A percentile compares a stretch with the other conserved stretches of the same genome.
Conservation (phyloP, 2,329 filamentous ascomycete species). For the Talaromyces sp. region DNA sequence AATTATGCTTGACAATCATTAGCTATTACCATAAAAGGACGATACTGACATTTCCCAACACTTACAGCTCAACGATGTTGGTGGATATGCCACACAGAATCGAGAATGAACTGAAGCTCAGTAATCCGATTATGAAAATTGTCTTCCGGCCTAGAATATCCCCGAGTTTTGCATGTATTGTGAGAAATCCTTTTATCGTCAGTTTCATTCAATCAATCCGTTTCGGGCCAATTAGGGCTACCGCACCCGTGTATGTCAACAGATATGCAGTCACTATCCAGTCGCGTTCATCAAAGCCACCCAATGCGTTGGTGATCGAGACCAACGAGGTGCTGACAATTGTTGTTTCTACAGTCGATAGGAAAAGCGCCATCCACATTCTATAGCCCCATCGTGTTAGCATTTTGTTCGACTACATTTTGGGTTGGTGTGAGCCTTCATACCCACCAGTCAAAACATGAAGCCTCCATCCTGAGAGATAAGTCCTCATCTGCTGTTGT, state of each 20-base stretch:
- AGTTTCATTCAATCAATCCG: background rate
- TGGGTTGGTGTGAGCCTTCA: background rate
- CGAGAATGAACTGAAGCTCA: slow-evolving; percentile 42
- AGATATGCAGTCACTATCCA: slow-evolving; percentile 52
- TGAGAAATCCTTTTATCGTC: slow-evolving; percentile 32
- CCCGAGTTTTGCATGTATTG: slow-evolving; percentile 45
- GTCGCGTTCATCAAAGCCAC: slow-evolving; percentile 34
- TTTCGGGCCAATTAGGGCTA: background rate
- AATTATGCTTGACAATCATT: slow-evolving; percentile 20
- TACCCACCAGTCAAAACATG: background rate
- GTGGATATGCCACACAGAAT: slow-evolving; percentile 38
- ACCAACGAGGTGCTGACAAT: slow-evolving; percentile 53
- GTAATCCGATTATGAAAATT: slow-evolving; percentile 35
- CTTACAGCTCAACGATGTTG: slow-evolving; percentile 31
- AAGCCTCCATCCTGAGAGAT: slow-evolving; percentile 5
- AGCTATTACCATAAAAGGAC: background rate
- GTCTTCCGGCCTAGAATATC: slow-evolving; percentile 46
- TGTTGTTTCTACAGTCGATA: slow-evolving; percentile 49
- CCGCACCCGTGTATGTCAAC: slow-evolving; percentile 47
- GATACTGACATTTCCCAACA: background rate
- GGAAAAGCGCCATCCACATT: slow-evolving; percentile 34
- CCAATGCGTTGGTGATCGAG: slow-evolving; percentile 42
- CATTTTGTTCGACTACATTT: background rate
- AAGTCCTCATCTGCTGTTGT: background rate
- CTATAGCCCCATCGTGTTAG: slow-evolving; percentile 13